Base-by-base conservation (phyloP, 139 green algal species). In the Trebouxia sp. region DNA sequence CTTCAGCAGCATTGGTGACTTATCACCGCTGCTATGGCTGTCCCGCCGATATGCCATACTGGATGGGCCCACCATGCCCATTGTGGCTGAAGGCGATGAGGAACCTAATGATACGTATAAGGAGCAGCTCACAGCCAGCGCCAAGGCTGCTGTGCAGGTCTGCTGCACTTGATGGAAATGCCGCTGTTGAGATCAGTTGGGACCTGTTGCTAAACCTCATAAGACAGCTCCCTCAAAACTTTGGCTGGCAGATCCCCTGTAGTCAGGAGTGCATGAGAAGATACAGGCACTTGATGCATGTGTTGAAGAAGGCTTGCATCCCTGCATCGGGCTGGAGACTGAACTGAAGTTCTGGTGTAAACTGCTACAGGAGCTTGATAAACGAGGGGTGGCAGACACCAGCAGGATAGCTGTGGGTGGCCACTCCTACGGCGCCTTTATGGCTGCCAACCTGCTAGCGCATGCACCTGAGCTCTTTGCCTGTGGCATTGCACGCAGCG, bases 101-200 rank as follows among this genome's bases (percentile, higher is more conserved):
- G 94, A 98, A 82, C 93, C 97, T 24, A 99, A 99, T 74, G 97
- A 99, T 88, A 98, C 94, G 0, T 99, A 96, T 82, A 83, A 98
- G 48, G 89, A 98, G 89, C 97, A 99, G 93, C 91, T 99, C 6
- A 92, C 89, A 3, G 85, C 85, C 26, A 90, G 83, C 47, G 93
- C 91, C 5, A 48, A 76, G 43, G 93, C 93, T n/a, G 93, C 93
- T 17, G 91, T 96, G 17, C 78, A 94, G 38, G 88, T 90, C 41
- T 28, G 50, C n/a, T n/a, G n/a, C n/a, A n/a, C n/a, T n/a, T n/a
- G n/a, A n/a, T n/a, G n/a, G n/a, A n/a, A n/a, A n/a, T n/a, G n/a
- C n/a, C n/a, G n/a, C n/a, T n/a, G n/a, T n/a, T n/a, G n/a, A n/a
- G n/a, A n/a, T n/a, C n/a, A n/a, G n/a, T n/a, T n/a, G n/a, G n/a